Conservation (phyloP, 306 rosid genomes). For the Sechiopsis laciniata region DNA sequence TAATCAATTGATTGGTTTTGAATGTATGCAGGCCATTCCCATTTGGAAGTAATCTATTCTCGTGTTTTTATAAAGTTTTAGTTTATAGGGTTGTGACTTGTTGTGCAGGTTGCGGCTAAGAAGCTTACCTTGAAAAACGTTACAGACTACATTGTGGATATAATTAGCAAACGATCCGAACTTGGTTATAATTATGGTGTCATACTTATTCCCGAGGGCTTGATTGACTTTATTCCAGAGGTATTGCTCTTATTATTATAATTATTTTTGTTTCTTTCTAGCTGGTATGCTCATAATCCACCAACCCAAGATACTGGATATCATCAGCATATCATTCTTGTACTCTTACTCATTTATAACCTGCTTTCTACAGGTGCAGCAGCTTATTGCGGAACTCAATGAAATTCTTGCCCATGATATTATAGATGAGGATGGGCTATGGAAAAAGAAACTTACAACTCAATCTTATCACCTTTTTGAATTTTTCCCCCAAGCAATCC, state of each 20-base stretch:
- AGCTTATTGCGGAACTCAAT: constrained; percentile 86
- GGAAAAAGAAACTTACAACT: constrained; percentile 81
- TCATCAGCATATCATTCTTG: background rate
- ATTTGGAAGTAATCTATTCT: background rate
- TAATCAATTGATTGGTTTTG: background rate
- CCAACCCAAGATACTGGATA: background rate
- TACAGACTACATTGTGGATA: constrained; percentile 81
- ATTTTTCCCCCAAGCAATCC: constrained; percentile 84
- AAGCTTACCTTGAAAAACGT: constrained; percentile 90
- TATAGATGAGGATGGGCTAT: constrained; percentile 80
- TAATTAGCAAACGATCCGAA: constrained; percentile 63
- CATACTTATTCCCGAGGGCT: constrained; percentile 95
- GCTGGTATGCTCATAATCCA: background rate
- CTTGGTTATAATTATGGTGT: constrained; percentile 84
- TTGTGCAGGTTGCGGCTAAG: constrained; percentile 69
- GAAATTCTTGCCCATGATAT: constrained; percentile 76
- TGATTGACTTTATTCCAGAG: constrained; percentile 99
- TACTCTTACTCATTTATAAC: background rate
- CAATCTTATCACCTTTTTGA: constrained; percentile 85
- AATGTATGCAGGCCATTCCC: background rate
- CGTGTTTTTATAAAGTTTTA: background rate
- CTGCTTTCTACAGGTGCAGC: constrained; percentile 65
- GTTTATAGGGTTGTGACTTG: background rate
- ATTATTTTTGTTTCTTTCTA: background rate
- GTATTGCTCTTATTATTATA: constrained; percentile 27